Conservation (phyloP, 805 yeast genomes). For the Vanderwaltozyma tropicalis region DNA sequence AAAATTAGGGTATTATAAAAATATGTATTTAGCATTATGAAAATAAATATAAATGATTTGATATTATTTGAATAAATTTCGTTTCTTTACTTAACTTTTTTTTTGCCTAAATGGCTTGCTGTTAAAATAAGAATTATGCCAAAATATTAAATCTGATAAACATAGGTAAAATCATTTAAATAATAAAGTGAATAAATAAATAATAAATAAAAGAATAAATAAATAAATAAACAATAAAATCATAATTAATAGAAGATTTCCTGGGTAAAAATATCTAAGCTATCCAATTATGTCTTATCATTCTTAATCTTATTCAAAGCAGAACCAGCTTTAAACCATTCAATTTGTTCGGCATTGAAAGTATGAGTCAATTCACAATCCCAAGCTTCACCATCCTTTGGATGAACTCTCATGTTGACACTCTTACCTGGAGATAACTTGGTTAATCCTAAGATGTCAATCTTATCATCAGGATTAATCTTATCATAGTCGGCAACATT, state of each 20-base stretch:
- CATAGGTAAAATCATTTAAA: too few relatives aligned
- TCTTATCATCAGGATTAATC: slow-evolving; percentile 82
- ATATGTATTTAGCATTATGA: background rate
- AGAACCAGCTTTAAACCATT: slow-evolving; percentile 98
- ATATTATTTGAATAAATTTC: too few relatives aligned
- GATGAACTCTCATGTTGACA: slow-evolving; percentile 64
- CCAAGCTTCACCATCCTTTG: slow-evolving; percentile 73
- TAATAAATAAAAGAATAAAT: slow-evolving; percentile 7
- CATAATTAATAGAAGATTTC: background rate
- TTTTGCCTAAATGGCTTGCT: too few relatives aligned
- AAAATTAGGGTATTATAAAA: too few relatives aligned
- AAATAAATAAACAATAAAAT: slow-evolving; percentile 4
- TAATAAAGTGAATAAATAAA: slow-evolving; percentile 2
- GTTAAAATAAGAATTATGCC: too few relatives aligned
- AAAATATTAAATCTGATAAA: too few relatives aligned
- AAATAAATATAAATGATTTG: background rate
- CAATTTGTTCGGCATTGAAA: slow-evolving; percentile 92
- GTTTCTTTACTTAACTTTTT: too few relatives aligned
- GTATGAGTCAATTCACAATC: slow-evolving; percentile 89
- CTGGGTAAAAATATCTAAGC: too few relatives aligned
- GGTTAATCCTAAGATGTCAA: slow-evolving; percentile 77
- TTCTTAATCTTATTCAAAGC: slow-evolving; percentile 74
- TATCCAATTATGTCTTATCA: slow-evolving; percentile 2
- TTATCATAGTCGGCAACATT: slow-evolving; percentile 86
- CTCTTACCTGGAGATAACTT: slow-evolving; percentile 89